Conservation (phyloP, 2,329 filamentous ascomycete species). For the Neonectria faginata region DNA sequence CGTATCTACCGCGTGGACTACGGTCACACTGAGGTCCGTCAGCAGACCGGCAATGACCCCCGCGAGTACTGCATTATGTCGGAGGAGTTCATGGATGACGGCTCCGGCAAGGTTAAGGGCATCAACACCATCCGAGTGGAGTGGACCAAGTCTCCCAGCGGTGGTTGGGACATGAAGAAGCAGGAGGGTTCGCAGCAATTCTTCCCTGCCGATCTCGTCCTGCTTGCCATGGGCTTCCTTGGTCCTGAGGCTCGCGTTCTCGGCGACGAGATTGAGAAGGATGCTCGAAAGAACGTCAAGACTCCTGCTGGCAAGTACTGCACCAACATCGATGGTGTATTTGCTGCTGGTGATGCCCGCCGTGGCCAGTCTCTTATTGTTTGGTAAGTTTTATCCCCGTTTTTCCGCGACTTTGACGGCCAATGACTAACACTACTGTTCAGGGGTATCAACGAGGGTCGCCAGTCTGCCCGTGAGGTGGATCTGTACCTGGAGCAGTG, state of each 20-base stretch:
- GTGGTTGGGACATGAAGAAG: constrained; percentile 99
- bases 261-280: constrained; percentile 89
- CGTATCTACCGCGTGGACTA: constrained; percentile 99
- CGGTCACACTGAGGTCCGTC: constrained; percentile 93
- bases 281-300: constrained; percentile 95
- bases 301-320: constrained; percentile 87
- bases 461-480: constrained; percentile 91
- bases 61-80: constrained; percentile 99
- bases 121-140: constrained; percentile 97
- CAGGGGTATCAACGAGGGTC: constrained; percentile 96
- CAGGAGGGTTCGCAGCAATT: constrained; percentile 92
- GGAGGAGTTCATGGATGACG: constrained; percentile 94
- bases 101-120: constrained; percentile 87
- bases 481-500: constrained; percentile 86
- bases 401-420: background rate
- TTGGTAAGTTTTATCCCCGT: constrained; percentile 71
- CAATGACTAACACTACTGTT: constrained; percentile 20
- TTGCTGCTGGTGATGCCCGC: constrained; percentile 94
- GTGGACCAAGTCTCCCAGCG: constrained; percentile 90
- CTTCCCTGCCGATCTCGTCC: constrained; percentile 94
- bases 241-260: constrained; percentile 91
- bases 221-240: constrained; percentile 97
- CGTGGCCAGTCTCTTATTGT: constrained; percentile 96
- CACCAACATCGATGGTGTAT: constrained; percentile 89
- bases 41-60: constrained; percentile 95